phyloP scores from a whole-genome alignment of 306 rosid species.

The Inga laurina region DNA sequence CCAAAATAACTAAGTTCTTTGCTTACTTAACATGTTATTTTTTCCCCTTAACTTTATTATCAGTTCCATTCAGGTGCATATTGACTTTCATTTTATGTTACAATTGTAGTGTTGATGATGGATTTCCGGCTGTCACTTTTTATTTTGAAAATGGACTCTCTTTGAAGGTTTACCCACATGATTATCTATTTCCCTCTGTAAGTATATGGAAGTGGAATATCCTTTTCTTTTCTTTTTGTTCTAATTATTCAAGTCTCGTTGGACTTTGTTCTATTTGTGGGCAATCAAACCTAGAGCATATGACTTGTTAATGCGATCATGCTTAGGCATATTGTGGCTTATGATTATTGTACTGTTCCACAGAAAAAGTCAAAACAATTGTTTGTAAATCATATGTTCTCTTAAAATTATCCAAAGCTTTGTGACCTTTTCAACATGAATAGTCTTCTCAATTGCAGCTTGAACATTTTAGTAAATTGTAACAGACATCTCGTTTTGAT shows the following conservation, averaged over 20 bases:
- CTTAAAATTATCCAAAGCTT: neutral
- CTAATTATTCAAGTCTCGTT: constrained; percentile 3
- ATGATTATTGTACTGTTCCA: neutral
- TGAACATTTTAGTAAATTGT: neutral
- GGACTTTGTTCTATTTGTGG: constrained; percentile 21
- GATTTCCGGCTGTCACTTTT: constrained; percentile 82
- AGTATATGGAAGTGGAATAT: constrained; percentile 42
- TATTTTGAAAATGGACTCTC: constrained; percentile 81
- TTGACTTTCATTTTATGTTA: constrained; percentile 34
- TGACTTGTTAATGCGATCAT: neutral
- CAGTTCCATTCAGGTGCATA: constrained; percentile 14
- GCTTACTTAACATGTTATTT: neutral
- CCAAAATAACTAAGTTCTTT: neutral
- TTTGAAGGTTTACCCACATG: constrained; percentile 91
- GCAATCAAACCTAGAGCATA: neutral
- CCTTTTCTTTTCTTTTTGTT: neutral
- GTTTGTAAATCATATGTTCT: too few species aligned
- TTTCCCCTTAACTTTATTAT: constrained; percentile 25
- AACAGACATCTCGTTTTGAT: neutral
- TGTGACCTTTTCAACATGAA: neutral
- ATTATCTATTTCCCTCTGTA: constrained; percentile 81
- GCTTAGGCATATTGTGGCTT: neutral
- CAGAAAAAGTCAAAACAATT: neutral
- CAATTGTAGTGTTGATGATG: constrained; percentile 81
- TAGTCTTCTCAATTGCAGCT: neutral